A percentile compares a stretch with the other conserved stretches of the same genome.
phyloP scores from a whole-genome alignment of 345 rosid species.

The Citrus australasica region DNA sequence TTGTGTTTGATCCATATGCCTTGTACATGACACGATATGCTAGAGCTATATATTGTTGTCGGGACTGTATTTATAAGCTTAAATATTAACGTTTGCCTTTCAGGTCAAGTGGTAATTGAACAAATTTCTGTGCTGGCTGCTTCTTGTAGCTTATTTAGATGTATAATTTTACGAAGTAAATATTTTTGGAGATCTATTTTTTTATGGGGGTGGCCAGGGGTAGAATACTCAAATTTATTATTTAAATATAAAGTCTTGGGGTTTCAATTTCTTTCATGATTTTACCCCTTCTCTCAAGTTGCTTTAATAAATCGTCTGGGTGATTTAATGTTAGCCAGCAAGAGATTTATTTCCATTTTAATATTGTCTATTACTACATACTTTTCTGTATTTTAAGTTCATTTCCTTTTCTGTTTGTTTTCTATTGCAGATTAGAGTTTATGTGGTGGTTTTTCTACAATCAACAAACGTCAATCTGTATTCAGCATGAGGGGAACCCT shows the following conservation, averaged over 20 bases:
- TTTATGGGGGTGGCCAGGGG: too few species aligned
- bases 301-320: neutral
- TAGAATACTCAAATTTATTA: too few species aligned
- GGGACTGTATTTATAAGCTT: neutral
- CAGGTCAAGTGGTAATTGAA: neutral
- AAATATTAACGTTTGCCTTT: neutral
- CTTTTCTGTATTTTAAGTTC: neutral
- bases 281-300: neutral
- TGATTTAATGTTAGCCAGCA: neutral
- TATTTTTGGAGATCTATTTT: neutral
- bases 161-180: neutral
- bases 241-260: neutral
- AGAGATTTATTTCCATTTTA: neutral
- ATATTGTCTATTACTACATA: neutral
- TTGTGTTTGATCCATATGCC: neutral
- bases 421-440: conserved; percentile 26
- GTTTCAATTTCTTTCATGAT: neutral
- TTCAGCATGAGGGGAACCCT: conserved; percentile 22
- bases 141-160: neutral
- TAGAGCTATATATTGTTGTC: neutral
- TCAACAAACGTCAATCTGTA: conserved; percentile 1
- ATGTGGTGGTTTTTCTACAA: conserved; percentile 13
- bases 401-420: conserved; percentile 3
- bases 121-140: neutral
- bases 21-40: neutral